These are phyloP conservation scores for Candida sanyaensis DNA, from an alignment of 1,139 yeast species.

Conservation along the genomic window DNA sequence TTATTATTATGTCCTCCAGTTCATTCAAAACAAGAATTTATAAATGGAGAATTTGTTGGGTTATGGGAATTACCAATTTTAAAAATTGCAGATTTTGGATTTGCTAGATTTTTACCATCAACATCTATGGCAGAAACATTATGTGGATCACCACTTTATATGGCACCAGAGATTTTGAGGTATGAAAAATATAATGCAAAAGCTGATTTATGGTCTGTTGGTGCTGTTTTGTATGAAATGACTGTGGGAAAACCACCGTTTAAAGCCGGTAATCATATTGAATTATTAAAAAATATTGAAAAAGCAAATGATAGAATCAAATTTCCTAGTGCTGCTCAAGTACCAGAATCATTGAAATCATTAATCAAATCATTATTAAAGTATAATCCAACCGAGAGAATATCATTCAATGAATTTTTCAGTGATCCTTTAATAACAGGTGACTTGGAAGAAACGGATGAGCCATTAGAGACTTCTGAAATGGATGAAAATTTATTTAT, in stretches of 20 bases:
- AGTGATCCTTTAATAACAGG: constrained; percentile 54
- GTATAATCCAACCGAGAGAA: constrained; percentile 83
- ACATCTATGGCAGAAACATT: constrained; percentile 94
- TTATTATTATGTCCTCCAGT: constrained; percentile 75
- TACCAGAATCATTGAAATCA: constrained; percentile 63
- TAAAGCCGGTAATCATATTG: constrained; percentile 89
- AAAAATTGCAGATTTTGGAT: constrained; percentile 96
- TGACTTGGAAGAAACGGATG: constrained; percentile 49
- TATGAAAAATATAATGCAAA: constrained; percentile 96
- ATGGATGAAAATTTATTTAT: constrained; percentile 80
- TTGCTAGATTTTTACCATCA: constrained; percentile 90
- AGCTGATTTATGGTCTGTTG: constrained; percentile 98
- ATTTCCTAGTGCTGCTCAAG: constrained; percentile 67
- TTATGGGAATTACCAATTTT: constrained; percentile 86
- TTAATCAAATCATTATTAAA: constrained; percentile 76
- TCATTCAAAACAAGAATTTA: constrained; percentile 62
- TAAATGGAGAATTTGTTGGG: constrained; percentile 63
- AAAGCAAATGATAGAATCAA: constrained; percentile 72
- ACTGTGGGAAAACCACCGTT: constrained; percentile 94
- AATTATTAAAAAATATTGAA: constrained; percentile 81
- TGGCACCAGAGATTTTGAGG: constrained; percentile 96
- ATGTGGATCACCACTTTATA: constrained; percentile 95
- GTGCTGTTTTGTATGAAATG: constrained; percentile 95
- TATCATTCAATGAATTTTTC: constrained; percentile 87
- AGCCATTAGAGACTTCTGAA: constrained; percentile 66